Conservation (phyloP, 805 yeast species). For the Naumovozyma dairenensis region DNA sequence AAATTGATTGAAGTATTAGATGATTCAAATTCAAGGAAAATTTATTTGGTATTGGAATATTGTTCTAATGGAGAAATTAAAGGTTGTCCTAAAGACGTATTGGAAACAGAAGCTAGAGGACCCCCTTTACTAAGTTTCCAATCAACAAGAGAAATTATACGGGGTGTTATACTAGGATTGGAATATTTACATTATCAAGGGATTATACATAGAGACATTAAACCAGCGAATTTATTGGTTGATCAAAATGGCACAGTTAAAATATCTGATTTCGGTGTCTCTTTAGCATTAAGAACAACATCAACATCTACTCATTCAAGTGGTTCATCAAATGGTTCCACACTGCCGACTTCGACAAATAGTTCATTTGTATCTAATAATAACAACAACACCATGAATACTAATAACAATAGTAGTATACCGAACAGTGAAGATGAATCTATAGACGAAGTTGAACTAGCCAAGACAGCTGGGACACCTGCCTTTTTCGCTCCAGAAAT, state of each 20-base stretch:
- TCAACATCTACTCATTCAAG: slow-evolving; percentile 10
- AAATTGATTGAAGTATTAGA: slow-evolving; percentile 78
- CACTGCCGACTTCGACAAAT: background rate
- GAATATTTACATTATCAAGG: slow-evolving; percentile 88
- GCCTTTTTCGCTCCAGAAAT: slow-evolving; percentile 94
- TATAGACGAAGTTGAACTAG: slow-evolving; percentile 63
- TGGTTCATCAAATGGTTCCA: background rate
- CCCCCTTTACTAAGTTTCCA: slow-evolving; percentile 61
- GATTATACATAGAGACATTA: slow-evolving; percentile 88
- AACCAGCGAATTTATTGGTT: slow-evolving; percentile 83
- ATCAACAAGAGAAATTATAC: slow-evolving; percentile 59
- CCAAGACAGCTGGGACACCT: slow-evolving; percentile 96
- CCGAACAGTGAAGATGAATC: slow-evolving; percentile 11
- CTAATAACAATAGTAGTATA: slow-evolving; percentile 5
- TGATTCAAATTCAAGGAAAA: slow-evolving; percentile 72
- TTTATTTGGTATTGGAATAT: slow-evolving; percentile 83
- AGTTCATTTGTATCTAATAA: background rate
- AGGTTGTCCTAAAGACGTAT: slow-evolving; percentile 48
- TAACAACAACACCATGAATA: background rate
- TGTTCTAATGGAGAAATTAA: slow-evolving; percentile 82
- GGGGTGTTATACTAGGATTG: slow-evolving; percentile 79
- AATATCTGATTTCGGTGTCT: slow-evolving; percentile 94
- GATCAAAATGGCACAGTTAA: slow-evolving; percentile 65
- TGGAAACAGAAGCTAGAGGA: slow-evolving; percentile 32
- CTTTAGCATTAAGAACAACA: slow-evolving; percentile 36